Conservation (phyloP, 2,329 filamentous ascomycete species). For the Aspergillus novofumigatus region DNA sequence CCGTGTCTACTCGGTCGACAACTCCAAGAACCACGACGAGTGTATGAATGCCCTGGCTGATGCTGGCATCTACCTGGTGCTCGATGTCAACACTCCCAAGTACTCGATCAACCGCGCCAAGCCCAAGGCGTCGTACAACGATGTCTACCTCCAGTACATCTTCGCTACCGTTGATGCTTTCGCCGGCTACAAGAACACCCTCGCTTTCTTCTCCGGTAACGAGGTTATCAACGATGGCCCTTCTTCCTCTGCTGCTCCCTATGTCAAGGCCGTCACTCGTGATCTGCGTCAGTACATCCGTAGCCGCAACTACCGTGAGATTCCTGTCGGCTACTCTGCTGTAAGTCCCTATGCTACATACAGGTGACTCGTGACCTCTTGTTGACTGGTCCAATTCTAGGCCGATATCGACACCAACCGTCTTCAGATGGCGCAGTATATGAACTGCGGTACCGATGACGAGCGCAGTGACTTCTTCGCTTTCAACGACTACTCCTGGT, state of each 20-base stretch:
- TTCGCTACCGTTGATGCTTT: conserved; percentile 88
- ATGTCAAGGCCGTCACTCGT: conserved; percentile 74
- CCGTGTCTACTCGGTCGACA: conserved; percentile 90
- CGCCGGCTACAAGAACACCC: conserved; percentile 75
- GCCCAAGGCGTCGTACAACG: conserved; percentile 78
- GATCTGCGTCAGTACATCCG: conserved; percentile 70
- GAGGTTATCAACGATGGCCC: conserved; percentile 70
- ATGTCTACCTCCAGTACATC: conserved; percentile 76
- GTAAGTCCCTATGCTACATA: conserved; percentile 17
- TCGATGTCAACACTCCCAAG: conserved; percentile 86
- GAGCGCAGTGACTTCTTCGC: conserved; percentile 83
- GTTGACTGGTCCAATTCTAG: conserved; percentile 10
- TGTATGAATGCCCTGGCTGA: conserved; percentile 80
- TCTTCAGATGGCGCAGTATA: conserved; percentile 80
- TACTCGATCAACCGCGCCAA: conserved; percentile 80
- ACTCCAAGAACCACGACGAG: conserved; percentile 71
- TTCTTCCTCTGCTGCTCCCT: conserved; percentile 64
- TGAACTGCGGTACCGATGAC: conserved; percentile 87
- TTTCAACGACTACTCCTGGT: conserved; percentile 79
- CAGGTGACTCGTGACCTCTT: not conserved
- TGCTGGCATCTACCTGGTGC: conserved; percentile 85
- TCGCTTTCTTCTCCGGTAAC: conserved; percentile 81
- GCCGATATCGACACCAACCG: conserved; percentile 84
- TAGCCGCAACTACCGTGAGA: conserved; percentile 56
- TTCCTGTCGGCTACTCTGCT: conserved; percentile 71